These are phyloP conservation scores for Fomitopsis palustris DNA, from an alignment of 1,284 basidiomycete genomes.

Conservation along the genomic window DNA sequence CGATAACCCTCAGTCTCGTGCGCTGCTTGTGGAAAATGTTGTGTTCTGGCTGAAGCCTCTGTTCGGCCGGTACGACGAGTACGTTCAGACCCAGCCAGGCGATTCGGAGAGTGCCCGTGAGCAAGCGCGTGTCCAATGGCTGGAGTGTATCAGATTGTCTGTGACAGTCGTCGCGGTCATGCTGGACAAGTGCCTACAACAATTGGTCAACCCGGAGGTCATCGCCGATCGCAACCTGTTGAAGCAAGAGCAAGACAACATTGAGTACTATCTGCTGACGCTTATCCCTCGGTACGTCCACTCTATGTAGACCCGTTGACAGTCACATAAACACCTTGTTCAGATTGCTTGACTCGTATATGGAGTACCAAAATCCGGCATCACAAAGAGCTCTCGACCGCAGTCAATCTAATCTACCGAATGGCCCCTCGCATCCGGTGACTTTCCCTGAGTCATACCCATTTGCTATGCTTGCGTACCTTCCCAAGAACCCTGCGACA, in stretches of 20 bases:
- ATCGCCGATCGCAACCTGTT: conserved; percentile 57
- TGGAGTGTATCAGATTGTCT: conserved; percentile 86
- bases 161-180: conserved; percentile 86
- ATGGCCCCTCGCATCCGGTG: conserved; percentile 66
- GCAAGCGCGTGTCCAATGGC: conserved; percentile 79
- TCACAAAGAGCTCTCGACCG: conserved; percentile 72
- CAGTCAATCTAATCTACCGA: conserved; percentile 57
- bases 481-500: conserved; percentile 51
- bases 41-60: conserved; percentile 94
- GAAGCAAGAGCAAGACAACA: conserved; percentile 88
- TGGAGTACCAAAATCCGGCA: conserved; percentile 71
- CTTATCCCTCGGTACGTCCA: conserved; percentile 73
- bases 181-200: conserved; percentile 86
- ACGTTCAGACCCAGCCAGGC: conserved; percentile 52
- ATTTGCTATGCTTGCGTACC: conserved; percentile 76
- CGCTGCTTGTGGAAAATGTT: conserved; percentile 83
- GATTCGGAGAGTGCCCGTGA: conserved; percentile 69
- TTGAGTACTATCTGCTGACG: conserved; percentile 82
- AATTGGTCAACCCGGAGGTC: conserved; percentile 67
- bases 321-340: conserved; percentile 9
- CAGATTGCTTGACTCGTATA: conserved; percentile 84
- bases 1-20: conserved; percentile 76
- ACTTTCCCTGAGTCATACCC: conserved; percentile 94
- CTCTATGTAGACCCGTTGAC: background rate
- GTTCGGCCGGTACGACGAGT: conserved; percentile 90